Evolutionary conservation across 73 alveolate genomes (phyloP).

Genomic region (Stentor coeruleus): DNA sequence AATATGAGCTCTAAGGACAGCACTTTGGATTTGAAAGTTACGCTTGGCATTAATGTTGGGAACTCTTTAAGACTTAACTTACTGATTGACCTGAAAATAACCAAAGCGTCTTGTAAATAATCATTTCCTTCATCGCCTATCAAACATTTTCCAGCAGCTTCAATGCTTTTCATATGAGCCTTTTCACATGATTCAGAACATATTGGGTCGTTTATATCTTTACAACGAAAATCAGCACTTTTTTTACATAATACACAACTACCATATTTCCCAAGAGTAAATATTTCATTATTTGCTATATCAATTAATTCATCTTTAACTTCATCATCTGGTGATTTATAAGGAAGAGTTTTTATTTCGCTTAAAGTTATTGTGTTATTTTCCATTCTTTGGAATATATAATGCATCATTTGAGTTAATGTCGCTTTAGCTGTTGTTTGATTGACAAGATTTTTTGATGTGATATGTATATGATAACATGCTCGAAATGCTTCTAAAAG

Average conservation of each 20-base stretch:
- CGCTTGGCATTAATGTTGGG: conserved; percentile 46
- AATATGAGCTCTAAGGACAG: conserved; percentile 77
- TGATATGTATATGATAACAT: conserved; percentile 65
- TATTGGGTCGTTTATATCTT: conserved; percentile 80
- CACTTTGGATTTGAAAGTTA: conserved; percentile 60
- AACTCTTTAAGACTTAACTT: conserved; percentile 57
- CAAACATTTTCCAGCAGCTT: conserved; percentile 34
- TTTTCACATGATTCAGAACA: conserved; percentile 89
- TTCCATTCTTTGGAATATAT: conserved; percentile 66
- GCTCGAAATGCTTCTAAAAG: conserved; percentile 66
- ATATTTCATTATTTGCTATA: conserved; percentile 77
- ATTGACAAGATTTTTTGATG: conserved; percentile 53
- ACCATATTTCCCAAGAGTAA: conserved; percentile 87
- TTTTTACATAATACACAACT: conserved; percentile 95
- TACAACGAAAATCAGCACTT: conserved; percentile 81
- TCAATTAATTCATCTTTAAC: conserved; percentile 44
- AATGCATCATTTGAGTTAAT: conserved; percentile 60
- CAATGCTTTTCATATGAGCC: conserved; percentile 56
- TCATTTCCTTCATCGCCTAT: conserved; percentile 45
- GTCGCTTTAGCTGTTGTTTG: conserved; percentile 67
- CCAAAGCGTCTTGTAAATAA: conserved; percentile 56
- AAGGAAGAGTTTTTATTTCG: conserved; percentile 29
- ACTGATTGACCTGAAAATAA: conserved; percentile 58
- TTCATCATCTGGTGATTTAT: conserved; percentile 47
- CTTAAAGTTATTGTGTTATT: conserved; percentile 37